Percentiles rank a stretch among this genome's conserved stretches.
Conservation (phyloP, 129 eudicot genomes). For the Arctium lappa region DNA sequence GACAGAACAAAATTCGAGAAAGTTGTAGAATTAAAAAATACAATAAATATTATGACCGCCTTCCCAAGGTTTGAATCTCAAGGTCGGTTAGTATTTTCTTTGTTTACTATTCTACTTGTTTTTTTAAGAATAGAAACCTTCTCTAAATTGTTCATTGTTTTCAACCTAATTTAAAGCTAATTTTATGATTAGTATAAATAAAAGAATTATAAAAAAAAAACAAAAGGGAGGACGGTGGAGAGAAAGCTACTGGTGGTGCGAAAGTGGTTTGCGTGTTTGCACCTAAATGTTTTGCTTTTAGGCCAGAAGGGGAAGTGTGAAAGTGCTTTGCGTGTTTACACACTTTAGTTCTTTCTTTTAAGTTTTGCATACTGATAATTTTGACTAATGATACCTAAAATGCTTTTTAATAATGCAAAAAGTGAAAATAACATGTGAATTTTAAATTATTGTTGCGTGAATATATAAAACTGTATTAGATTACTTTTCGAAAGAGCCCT, state of each 20-base stretch:
- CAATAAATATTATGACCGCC: neutral
- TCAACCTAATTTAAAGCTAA: neutral
- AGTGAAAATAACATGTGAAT: neutral
- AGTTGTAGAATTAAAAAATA: too few relatives aligned
- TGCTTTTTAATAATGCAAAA: neutral
- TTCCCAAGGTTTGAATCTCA: neutral
- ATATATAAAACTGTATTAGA: neutral
- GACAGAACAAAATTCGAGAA: neutral
- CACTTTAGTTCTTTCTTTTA: constrained; percentile 23
- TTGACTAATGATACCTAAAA: neutral
- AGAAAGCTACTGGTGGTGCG: constrained; percentile 21
- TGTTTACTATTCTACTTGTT: too few relatives aligned
- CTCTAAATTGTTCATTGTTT: neutral
- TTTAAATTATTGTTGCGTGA: neutral
- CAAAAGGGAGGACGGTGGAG: constrained; percentile 22
- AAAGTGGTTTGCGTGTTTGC: constrained; percentile 43
- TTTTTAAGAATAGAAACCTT: too few relatives aligned
- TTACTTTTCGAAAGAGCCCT: neutral
- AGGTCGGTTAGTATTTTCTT: too few relatives aligned
- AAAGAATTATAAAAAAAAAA: neutral
- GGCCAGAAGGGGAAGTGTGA: constrained; percentile 21
- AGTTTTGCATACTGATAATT: constrained; percentile 10
- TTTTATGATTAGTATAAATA: neutral
- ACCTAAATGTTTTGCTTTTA: constrained; percentile 30
- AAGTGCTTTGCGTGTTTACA: constrained; percentile 39